Evolutionary conservation across 2,329 filamentous ascomycete genomes (phyloP), one percentile per base, ranked within the genome.

Genomic region (Beauveria pseudobassiana): DNA sequence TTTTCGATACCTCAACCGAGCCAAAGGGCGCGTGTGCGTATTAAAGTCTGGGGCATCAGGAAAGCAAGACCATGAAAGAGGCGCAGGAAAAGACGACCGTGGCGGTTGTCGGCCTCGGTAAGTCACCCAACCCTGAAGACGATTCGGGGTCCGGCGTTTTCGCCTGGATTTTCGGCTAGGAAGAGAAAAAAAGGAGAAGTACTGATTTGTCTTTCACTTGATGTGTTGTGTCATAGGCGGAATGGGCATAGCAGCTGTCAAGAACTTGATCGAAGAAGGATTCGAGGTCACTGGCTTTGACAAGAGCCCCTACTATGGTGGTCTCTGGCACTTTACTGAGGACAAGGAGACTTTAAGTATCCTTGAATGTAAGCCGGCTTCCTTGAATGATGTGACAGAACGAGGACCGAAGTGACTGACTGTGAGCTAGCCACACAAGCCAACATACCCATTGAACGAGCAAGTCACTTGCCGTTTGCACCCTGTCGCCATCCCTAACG

Each of bases 221-320:
- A 22, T 49, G 34, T 22, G n/a, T 16, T 14, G 18, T 53, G 16
- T n/a, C 12, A 8, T 18, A 60, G 58, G 58, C 2, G 58, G 49
- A 3, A 45, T 60, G 58, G 59, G 59, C 3, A 54, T 61, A 24
- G 40, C 22, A 10, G 22, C 42, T 20, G 67, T 77, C 56, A 80
- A 80, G 67, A 75, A 75, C 40, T 63, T 80, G 22, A 65, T 73
- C 3, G 77, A 80, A 61, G 76, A 78, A 66, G 76, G 76, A 7
- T 80, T 79, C 59, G 66, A 78, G 6, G 77, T 74, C 7, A 71
- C 73, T 1, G 78, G 73, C 3, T 80, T 80, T 51, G 78, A 80
- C 50, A 69, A 72, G 49, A 75, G 74, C 60, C 59, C 67, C 46
- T 73, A 73, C 61, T 66, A 77, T 26, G 78, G 78, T 10, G 78